phyloP scores from a whole-genome alignment of 129 eudicot species.

The Ambrosia artemisiifolia region DNA sequence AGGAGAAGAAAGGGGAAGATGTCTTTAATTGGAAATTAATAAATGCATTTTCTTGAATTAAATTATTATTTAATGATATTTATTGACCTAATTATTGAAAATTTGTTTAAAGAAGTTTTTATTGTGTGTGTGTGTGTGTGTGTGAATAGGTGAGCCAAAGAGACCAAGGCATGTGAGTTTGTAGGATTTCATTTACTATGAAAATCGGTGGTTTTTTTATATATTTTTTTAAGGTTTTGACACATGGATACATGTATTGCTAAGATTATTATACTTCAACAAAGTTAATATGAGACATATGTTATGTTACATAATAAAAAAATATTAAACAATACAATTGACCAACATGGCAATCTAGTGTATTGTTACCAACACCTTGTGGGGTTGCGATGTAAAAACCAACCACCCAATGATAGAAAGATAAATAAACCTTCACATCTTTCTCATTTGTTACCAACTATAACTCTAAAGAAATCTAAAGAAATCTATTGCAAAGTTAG shows the following conservation, averaged over 20 bases:
- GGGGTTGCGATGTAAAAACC: too few relatives aligned
- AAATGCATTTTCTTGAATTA: constrained; percentile 17
- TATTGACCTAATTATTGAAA: neutral
- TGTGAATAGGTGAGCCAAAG: constrained; percentile 20
- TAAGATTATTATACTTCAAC: neutral
- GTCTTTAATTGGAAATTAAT: constrained; percentile 25
- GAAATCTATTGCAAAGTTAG: too few relatives aligned
- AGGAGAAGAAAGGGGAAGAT: constrained; percentile 22
- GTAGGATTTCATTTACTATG: constrained; percentile 21
- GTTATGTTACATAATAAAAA: neutral
- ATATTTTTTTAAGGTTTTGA: neutral
- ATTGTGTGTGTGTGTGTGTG: constrained; percentile 8
- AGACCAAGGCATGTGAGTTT: constrained; percentile 32
- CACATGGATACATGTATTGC: neutral
- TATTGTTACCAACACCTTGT: too few relatives aligned
- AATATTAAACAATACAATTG: too few relatives aligned
- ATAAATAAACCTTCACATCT: too few relatives aligned
- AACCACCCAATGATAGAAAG: too few relatives aligned
- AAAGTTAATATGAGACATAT: neutral
- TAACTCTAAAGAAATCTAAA: too few relatives aligned
- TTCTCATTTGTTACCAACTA: too few relatives aligned
- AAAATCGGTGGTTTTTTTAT: constrained; percentile 7
- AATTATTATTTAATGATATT: neutral
- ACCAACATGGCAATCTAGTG: too few relatives aligned
- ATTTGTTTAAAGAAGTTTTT: neutral